A percentile compares a stretch with the other conserved stretches of the same genome.
phyloP scores from a whole-genome alignment of 208 protist species.

The Leishmania mexicana region DNA sequence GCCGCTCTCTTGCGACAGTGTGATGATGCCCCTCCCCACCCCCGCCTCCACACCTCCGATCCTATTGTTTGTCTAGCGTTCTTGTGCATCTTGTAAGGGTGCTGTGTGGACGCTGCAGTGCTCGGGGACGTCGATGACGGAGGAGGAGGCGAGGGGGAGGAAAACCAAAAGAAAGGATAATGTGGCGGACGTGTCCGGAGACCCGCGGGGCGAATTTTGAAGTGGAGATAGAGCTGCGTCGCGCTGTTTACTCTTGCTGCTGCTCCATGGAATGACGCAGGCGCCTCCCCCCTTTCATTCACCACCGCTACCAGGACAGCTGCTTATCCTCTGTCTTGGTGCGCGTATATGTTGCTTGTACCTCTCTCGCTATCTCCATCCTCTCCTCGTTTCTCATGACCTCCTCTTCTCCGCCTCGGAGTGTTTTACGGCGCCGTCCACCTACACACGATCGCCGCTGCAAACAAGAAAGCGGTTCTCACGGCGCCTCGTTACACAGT shows the following conservation, averaged over 20 bases:
- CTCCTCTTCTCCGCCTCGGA: background rate
- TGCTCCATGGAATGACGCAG: background rate
- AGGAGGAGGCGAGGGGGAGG: background rate
- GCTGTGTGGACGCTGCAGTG: background rate
- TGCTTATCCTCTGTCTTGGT: too few relatives aligned
- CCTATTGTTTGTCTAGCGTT: too few relatives aligned
- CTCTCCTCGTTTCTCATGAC: background rate
- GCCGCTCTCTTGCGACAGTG: background rate
- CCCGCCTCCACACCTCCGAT: background rate
- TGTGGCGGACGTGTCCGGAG: background rate
- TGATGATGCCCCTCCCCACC: background rate
- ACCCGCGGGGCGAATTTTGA: background rate
- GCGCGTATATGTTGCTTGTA: background rate
- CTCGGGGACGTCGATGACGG: background rate
- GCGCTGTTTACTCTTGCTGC: background rate
- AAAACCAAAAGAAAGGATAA: background rate
- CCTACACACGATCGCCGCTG: background rate
- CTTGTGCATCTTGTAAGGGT: background rate
- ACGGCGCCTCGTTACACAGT: background rate
- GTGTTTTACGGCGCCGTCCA: background rate
- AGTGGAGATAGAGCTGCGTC: background rate
- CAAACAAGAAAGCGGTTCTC: background rate
- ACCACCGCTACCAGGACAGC: background rate
- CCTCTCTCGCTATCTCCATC: background rate
- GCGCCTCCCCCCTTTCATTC: background rate